A percentile compares a stretch with the other conserved stretches of the same genome.
phyloP scores from a whole-genome alignment of 2,329 filamentous ascomycete species.

The Ceratocystis cubensis region DNA sequence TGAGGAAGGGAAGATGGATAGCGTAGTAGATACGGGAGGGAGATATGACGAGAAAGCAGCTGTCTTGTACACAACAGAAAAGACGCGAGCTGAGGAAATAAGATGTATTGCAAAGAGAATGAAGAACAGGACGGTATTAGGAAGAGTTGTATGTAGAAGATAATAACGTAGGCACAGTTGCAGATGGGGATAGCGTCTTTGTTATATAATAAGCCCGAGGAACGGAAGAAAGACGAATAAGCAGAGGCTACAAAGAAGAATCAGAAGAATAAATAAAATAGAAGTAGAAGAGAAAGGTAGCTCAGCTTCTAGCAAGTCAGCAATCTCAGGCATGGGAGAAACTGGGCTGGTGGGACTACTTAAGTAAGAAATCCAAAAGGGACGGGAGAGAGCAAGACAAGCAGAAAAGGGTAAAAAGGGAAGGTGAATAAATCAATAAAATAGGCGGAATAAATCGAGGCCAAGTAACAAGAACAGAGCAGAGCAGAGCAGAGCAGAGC shows the following conservation, averaged over 20 bases:
- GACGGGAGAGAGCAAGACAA: constrained; percentile 5
- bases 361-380: constrained; percentile 7
- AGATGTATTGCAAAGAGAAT: background rate
- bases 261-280: background rate
- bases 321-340: background rate
- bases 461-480: constrained; percentile 1
- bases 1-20: background rate
- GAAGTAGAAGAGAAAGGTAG: constrained; percentile 6
- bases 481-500: constrained; percentile 7
- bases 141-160: constrained; percentile 8
- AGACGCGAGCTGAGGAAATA: background rate
- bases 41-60: background rate
- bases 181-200: constrained; percentile 9
- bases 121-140: background rate
- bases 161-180: constrained; percentile 9
- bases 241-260: constrained; percentile 12
- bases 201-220: background rate
- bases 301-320: background rate
- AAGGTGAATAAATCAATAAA: constrained; percentile 18
- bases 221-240: constrained; percentile 1
- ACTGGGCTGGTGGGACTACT: constrained; percentile 3
- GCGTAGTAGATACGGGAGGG: background rate
- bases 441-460: no score
- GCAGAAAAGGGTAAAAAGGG: constrained; percentile 1
- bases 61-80: background rate